A percentile compares a stretch with the other conserved stretches of the same genome.
Conservation (phyloP, 192 early-diverging fungal genomes). For the Backusella circina region DNA sequence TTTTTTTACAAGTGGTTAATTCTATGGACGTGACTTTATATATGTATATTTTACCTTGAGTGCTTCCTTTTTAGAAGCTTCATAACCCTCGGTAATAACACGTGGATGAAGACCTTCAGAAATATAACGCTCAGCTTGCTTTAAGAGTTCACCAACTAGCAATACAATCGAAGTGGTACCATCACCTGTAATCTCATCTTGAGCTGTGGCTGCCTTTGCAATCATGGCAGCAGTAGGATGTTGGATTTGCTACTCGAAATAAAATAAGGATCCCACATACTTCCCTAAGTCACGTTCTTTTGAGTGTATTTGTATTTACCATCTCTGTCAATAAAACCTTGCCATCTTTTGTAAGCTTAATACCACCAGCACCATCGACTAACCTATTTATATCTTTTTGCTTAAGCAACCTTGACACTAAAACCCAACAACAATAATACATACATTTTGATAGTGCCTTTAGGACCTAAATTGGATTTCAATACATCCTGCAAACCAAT, state of each 20-base stretch:
- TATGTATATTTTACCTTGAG: constrained; percentile 76
- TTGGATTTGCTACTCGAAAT: constrained; percentile 88
- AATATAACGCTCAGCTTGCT: constrained; percentile 91
- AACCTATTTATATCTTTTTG: constrained; percentile 50
- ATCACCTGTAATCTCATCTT: constrained; percentile 99
- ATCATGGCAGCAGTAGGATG: constrained; percentile 99
- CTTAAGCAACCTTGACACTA: not conserved
- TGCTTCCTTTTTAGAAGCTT: constrained; percentile 94
- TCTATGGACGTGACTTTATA: too few species aligned
- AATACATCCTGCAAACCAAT: constrained; percentile 95
- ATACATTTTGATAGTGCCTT: constrained; percentile 98
- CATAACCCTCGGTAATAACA: constrained; percentile 94
- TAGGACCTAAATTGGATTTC: constrained; percentile 94
- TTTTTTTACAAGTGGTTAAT: constrained; percentile 52
- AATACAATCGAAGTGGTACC: constrained; percentile 98
- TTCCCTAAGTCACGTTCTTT: not conserved
- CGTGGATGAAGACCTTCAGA: constrained; percentile 97
- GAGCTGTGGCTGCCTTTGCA: constrained; percentile 96
- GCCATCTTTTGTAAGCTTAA: constrained; percentile 99
- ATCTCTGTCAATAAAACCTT: constrained; percentile 98
- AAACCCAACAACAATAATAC: not conserved
- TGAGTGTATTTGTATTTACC: constrained; percentile 51
- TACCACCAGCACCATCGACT: constrained; percentile 92
- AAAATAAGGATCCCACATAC: not conserved
- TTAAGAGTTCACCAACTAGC: constrained; percentile 95